phyloP scores from a whole-genome alignment of 176 grass and related monocot genomes.

The Phragmites australis region DNA sequence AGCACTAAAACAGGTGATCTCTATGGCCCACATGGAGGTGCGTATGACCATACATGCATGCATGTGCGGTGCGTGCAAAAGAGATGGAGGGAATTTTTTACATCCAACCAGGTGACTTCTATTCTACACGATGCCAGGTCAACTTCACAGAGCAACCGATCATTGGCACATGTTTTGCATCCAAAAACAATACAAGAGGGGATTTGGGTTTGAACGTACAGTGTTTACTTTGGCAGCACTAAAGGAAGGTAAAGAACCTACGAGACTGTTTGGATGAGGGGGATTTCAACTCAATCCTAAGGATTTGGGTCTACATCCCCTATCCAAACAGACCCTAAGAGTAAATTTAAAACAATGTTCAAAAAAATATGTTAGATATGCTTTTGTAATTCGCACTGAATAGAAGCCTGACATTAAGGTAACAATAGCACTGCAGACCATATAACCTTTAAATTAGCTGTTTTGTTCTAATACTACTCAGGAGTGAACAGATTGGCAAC shows the following conservation, averaged over 20 bases:
- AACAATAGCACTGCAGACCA: not conserved
- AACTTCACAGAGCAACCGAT: slow-evolving; percentile 16
- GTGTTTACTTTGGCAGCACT: slow-evolving; percentile 10
- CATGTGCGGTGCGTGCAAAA: not conserved
- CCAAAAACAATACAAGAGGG: not conserved
- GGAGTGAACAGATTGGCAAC: too few species aligned
- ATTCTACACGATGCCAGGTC: not conserved
- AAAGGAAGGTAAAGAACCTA: not conserved
- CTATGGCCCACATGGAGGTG: not conserved
- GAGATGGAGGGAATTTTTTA: not conserved
- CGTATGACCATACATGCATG: too few species aligned
- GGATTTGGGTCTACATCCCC: not conserved
- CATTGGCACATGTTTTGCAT: slow-evolving; percentile 19
- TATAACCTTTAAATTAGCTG: not conserved
- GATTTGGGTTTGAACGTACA: not conserved
- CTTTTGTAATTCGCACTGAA: not conserved
- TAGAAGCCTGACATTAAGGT: not conserved
- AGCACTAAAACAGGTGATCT: not conserved
- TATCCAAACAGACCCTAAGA: not conserved
- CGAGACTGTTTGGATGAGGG: not conserved
- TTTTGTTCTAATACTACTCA: too few species aligned
- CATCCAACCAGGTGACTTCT: not conserved
- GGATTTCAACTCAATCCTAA: not conserved
- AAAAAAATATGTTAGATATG: not conserved
- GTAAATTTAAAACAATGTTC: not conserved